Evolutionary conservation across 345 rosid species (phyloP).

Genomic region (Physaria fendleri): DNA sequence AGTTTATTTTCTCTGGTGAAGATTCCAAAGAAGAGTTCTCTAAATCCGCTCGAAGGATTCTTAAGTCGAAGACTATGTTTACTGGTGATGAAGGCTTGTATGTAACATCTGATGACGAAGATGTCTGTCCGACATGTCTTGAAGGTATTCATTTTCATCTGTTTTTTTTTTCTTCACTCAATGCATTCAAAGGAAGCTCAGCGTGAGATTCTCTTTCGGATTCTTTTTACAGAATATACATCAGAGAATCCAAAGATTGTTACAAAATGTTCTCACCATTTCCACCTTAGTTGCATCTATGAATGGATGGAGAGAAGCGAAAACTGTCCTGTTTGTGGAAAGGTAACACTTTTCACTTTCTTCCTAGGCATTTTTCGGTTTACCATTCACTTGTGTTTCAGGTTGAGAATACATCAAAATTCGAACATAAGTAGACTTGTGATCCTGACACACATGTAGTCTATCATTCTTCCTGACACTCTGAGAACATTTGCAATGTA

Average conservation of each 20-base stretch:
- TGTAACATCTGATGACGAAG: conserved; percentile 74
- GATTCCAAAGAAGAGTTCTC: conserved; percentile 52
- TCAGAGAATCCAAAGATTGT: conserved; percentile 86
- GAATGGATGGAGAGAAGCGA: conserved; percentile 99
- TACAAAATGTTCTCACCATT: conserved; percentile 92
- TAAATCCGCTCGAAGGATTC: conserved; percentile 47
- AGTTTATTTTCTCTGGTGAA: conserved; percentile 37
- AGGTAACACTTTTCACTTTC: conserved; percentile 44
- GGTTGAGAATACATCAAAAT: neutral
- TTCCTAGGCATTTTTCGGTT: neutral
- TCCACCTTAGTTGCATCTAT: conserved; percentile 95
- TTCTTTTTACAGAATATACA: conserved; percentile 67
- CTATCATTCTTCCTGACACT: neutral
- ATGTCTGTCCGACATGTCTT: conserved; percentile 95
- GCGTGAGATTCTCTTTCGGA: neutral
- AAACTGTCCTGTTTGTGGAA: conserved; percentile 91
- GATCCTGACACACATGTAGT: too few relatives aligned
- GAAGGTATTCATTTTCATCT: conserved; percentile 52
- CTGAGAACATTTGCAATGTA: neutral
- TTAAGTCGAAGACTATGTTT: conserved; percentile 36
- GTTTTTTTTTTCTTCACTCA: neutral
- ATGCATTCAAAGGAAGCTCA: conserved; percentile 8
- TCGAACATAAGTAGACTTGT: neutral
- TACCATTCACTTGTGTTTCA: neutral
- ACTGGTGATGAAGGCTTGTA: conserved; percentile 42